These are phyloP conservation scores for Tetrahymena borealis DNA, from an alignment of 73 alveolate genomes.

Conservation along the genomic window DNA sequence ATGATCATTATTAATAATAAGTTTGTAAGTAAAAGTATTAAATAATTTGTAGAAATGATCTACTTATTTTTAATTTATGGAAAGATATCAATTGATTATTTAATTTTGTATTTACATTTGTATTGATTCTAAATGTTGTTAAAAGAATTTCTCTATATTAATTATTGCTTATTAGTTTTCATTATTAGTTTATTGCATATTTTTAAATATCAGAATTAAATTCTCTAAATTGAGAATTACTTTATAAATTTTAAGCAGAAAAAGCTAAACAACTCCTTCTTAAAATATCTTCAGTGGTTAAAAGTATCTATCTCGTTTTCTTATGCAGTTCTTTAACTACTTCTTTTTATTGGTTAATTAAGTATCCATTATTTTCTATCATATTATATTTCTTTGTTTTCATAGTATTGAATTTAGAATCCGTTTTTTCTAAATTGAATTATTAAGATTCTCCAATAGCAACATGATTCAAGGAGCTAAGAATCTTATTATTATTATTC, in stretches of 20 bases:
- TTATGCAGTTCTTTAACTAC: neutral
- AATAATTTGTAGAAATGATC: too few relatives aligned
- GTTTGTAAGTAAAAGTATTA: too few relatives aligned
- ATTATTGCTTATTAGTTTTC: neutral
- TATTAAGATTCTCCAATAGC: neutral
- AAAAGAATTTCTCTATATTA: neutral
- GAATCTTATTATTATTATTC: too few relatives aligned
- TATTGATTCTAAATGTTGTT: too few relatives aligned
- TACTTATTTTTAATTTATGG: too few relatives aligned
- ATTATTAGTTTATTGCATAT: neutral
- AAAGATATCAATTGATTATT: too few relatives aligned
- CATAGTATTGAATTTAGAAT: neutral
- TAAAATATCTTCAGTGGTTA: neutral
- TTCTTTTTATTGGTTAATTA: neutral
- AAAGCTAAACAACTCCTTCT: neutral
- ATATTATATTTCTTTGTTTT: neutral
- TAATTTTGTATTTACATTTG: too few relatives aligned
- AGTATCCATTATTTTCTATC: neutral
- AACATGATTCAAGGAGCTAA: neutral
- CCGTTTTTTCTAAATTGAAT: neutral
- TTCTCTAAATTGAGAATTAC: neutral
- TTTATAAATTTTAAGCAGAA: neutral
- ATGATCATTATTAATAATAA: too few relatives aligned
- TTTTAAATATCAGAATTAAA: neutral
- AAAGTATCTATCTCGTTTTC: neutral